Conservation (phyloP, 129 eudicot species). For the Lonicera japonica region DNA sequence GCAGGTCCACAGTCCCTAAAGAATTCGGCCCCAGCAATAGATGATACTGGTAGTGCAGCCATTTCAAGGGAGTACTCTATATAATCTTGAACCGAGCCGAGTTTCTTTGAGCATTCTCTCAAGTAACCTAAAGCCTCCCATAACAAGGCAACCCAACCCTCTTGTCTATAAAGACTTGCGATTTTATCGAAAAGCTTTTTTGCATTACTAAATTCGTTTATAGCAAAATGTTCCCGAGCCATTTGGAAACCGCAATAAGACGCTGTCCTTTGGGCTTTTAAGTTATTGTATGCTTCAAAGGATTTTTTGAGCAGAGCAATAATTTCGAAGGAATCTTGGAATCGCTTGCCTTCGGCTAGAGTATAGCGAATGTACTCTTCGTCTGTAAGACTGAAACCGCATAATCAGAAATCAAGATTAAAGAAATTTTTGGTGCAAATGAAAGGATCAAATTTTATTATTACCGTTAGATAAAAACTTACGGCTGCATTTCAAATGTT, state of each 20-base stretch:
- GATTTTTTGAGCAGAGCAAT: slow-evolving; percentile 71
- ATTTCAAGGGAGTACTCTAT: slow-evolving; percentile 86
- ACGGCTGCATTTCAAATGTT: slow-evolving; percentile 65
- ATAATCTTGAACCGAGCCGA: slow-evolving; percentile 56
- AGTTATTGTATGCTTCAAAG: slow-evolving; percentile 52
- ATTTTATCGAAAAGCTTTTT: slow-evolving; percentile 52
- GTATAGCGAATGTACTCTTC: slow-evolving; percentile 55
- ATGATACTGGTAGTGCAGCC: slow-evolving; percentile 81
- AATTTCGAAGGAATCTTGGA: slow-evolving; percentile 72
- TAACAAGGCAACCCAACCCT: slow-evolving; percentile 82
- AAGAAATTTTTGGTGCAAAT: not conserved
- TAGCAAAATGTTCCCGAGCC: slow-evolving; percentile 68
- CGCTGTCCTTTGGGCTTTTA: slow-evolving; percentile 56
- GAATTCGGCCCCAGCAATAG: slow-evolving; percentile 16
- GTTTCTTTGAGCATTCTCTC: slow-evolving; percentile 72
- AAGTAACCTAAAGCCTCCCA: slow-evolving; percentile 93
- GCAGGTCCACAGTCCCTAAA: slow-evolving; percentile 72
- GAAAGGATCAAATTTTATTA: not conserved
- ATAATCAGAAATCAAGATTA: not conserved
- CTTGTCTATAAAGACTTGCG: slow-evolving; percentile 70
- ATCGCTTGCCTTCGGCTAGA: slow-evolving; percentile 68
- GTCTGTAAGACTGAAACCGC: slow-evolving; percentile 66
- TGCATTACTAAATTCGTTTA: slow-evolving; percentile 50
- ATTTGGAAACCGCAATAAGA: slow-evolving; percentile 65
- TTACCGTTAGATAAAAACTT: slow-evolving; percentile 21